Base-by-base conservation (phyloP, 2,329 filamentous ascomycete genomes). In the Microascus cirrosus region DNA sequence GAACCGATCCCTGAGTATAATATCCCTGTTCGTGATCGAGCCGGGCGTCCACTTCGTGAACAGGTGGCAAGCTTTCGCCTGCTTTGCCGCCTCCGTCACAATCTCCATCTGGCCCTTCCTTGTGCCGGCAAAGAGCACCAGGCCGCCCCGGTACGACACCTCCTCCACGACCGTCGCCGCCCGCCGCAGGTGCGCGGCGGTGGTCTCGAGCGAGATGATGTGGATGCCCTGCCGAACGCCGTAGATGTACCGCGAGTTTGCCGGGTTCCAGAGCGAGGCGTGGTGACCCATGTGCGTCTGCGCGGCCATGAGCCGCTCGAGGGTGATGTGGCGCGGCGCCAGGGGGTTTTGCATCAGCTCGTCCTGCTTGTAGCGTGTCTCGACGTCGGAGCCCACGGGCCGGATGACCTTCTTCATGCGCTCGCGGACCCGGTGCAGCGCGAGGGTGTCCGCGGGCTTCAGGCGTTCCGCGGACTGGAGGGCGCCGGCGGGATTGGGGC, bases 1-100 rank as follows among this genome's bases (percentile, higher is more conserved):
- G 58, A 73, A 74, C 67, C 86, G 87, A 54, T 77, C 76, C 52
- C 80, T 81, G n/a, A 97, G 78, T 62, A 97, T 93, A 69, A 93
- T 85, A 69, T 96, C 86, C 57, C 90, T 87, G 74, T 99, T 99
- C 42, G 94, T 97, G 66, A 99, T 90, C 61, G 83, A 85, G 1
- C 94, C 94, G 0, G 94, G 89, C 55, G 86, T 90, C 94, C 94
- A 99, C 66, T 90, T 87, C 67, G 90, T 89, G 68, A 96, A 97
- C 36, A 99, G 72, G 70, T 97, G 92, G 68, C 88, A 97, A 1
- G 84, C 90, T 59, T 83, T 80, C 0, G 91, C 83, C 61, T 95
- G 71, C 69, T 87, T 77, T 1, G 94, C 91, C 5, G 93, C 91
- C 62, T 83, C 83, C 18, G 95, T 89, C 1, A 96, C 89, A 57